Evolutionary conservation across 108 stramenopile genomes (phyloP), one percentile per base, ranked within the genome.

Genomic region (Epithemia pelagica): DNA sequence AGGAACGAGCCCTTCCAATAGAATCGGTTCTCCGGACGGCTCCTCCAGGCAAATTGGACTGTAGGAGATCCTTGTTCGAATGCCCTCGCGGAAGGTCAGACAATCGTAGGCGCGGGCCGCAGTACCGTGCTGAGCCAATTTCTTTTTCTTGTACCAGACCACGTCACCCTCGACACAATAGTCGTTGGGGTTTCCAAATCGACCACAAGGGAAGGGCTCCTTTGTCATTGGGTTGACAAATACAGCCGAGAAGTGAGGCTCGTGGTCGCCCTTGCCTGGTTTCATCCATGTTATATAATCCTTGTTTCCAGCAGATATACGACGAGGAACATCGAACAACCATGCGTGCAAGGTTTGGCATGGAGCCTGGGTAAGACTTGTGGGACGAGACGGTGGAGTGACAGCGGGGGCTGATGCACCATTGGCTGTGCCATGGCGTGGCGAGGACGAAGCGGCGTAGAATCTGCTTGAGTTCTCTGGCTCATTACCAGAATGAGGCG

Each of bases 21-120:
- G 37, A 46, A 46, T 15, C 15, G 37, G 37, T 15, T 46, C 37
- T 5, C 10, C 37, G 37, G 37, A 10, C 15, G 37, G 37, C 37
- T 46, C 37, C 5, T 46, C 37, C 5, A 10, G 10, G 37, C 37
- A 5, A 46, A 46, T 46, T 15, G 10, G 37, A 10, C 10, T 15
- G 15, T 46, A 46, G 37, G 37, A 10, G 15, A 46, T 46, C 37
- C 37, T 15, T 15, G 37, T 46, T 15, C 37, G 37, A 46, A 5
- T 5, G 5, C 10, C 37, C 21, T 58, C 56, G 26, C 56, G 56
- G 21, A 58, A 58, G 7, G 26, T 27, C 25, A 58, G 21, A 58
- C 56, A 58, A 21, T 58, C 56, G 21, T 58, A 58, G 18, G 56
- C 56, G 21, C 56, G 56, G 21, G 56, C 22, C 15, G 56, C 56